Percentiles rank a stretch among this genome's conserved stretches.
These are phyloP conservation scores for Tirmania nivea DNA, from an alignment of 495 filamentous ascomycete genomes.

Conservation along the genomic window DNA sequence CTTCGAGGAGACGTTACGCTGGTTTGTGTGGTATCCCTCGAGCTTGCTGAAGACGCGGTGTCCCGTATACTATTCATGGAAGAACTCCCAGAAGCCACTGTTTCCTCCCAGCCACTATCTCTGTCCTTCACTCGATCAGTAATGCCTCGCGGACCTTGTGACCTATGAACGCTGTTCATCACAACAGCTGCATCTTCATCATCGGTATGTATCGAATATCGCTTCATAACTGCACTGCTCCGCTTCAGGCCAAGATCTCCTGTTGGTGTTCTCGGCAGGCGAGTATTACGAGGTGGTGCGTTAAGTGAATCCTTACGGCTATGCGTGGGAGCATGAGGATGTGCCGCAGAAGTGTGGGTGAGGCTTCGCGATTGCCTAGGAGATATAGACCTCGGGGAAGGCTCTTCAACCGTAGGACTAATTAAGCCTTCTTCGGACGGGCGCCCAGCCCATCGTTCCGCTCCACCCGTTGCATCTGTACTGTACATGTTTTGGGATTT, in stretches of 20 bases:
- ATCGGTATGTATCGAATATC: constrained; percentile 9
- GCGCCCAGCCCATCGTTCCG: constrained; percentile 16
- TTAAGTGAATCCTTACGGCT: constrained; percentile 13
- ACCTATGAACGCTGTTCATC: background rate
- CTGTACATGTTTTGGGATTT: background rate
- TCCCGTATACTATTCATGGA: constrained; percentile 15
- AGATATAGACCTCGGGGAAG: constrained; percentile 10
- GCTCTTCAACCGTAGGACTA: constrained; percentile 4
- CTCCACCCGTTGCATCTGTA: background rate
- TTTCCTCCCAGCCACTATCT: constrained; percentile 19
- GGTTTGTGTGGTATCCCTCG: constrained; percentile 5
- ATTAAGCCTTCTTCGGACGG: constrained; percentile 10
- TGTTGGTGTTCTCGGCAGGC: constrained; percentile 10
- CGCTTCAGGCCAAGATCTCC: constrained; percentile 13
- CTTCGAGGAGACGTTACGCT: background rate
- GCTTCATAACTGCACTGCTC: constrained; percentile 9
- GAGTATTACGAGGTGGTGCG: constrained; percentile 12
- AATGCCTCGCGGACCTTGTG: constrained; percentile 2
- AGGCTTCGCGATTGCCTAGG: constrained; percentile 19
- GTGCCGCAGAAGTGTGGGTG: constrained; percentile 13
- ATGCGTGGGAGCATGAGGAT: constrained; percentile 8
- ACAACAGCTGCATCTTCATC: constrained; percentile 15
- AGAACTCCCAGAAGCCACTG: constrained; percentile 12
- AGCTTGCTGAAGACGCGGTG: constrained; percentile 14
- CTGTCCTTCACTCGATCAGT: constrained; percentile 16